Base-by-base conservation (phyloP, 257 asterid species). In the Solanum etuberosum region DNA sequence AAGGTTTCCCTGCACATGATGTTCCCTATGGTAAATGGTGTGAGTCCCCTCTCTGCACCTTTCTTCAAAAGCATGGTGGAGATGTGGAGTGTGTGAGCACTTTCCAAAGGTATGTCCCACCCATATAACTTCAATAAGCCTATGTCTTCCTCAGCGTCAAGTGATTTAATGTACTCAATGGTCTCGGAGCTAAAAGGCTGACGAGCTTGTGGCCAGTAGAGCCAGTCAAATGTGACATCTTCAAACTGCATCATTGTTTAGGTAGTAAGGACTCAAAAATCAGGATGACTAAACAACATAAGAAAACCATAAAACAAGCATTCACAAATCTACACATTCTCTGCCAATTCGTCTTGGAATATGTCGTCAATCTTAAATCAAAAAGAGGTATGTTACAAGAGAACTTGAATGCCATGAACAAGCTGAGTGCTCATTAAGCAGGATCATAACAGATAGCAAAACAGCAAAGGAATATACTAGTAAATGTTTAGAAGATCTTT, bases 21-120 rank as follows among this genome's bases (percentile, higher is more conserved):
- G 88, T 8, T 76, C 25, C 90, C 90, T 3, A 88, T 76, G 88
- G 82, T 46, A 78, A 85, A 85, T 63, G 90, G 90, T 15, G 86
- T 85, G 65, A 88, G 86, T 13, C 86, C 86, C 37, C 81, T 63
- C 59, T 88, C 83, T 42, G 82, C 90, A 4, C 90, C 90, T 85
- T 88, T 88, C 86, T 88, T 88, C 83, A 88, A 84, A 77, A 88
- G 88, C 90, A 88, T 88, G 88, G 90, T 88, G 48, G 90, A 85
- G 38, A 88, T 61, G 51, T 76, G 86, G 4, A 88, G 83, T 85
- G 80, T 84, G 35, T 86, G 87, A 71, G 86, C 90, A 88, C 73
- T 84, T 74, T 84, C 88, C 70, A 84, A 57, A 84, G 85, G 86
- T 32, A 85, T 42, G 67, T 85, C 86, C 90, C 90, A 88, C 27